Percentiles rank a stretch among this genome's conserved stretches.
Conservation (phyloP, 805 yeast genomes). For the Wickerhamiella shivajii region DNA sequence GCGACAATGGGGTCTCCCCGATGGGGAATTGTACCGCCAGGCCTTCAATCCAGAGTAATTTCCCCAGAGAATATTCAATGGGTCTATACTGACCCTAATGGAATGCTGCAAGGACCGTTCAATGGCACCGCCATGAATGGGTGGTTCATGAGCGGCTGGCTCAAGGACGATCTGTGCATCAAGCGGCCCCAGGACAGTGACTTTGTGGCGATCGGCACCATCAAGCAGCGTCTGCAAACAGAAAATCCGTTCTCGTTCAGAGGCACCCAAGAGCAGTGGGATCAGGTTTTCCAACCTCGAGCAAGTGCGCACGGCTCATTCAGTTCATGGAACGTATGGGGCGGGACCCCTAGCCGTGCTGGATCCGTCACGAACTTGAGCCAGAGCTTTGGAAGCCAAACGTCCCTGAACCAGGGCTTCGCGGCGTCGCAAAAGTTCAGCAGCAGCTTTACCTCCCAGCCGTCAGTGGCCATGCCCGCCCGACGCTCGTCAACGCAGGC, state of each 20-base stretch:
- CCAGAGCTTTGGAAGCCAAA: too few relatives aligned
- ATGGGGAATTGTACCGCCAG: slow-evolving; percentile 7
- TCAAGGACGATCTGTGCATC: slow-evolving; percentile 39
- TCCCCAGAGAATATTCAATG: slow-evolving; percentile 39
- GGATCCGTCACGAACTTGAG: too few relatives aligned
- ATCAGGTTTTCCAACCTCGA: slow-evolving; percentile 3
- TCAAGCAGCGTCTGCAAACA: slow-evolving; percentile 36
- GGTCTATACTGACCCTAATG: slow-evolving; percentile 59
- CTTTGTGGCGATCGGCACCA: slow-evolving; percentile 38
- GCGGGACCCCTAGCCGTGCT: neutral
- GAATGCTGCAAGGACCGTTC: slow-evolving; percentile 72
- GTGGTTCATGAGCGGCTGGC: slow-evolving; percentile 54
- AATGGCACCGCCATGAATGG: slow-evolving; percentile 58
- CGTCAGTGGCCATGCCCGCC: too few relatives aligned
- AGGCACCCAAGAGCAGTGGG: slow-evolving; percentile 14
- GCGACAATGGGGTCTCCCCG: neutral
- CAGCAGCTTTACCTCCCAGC: too few relatives aligned
- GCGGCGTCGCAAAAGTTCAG: too few relatives aligned
- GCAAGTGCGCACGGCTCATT: slow-evolving; percentile 1
- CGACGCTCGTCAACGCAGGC: slow-evolving; percentile 1
- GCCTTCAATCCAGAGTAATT: slow-evolving; percentile 11
- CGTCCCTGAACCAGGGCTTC: too few relatives aligned
- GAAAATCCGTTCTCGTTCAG: slow-evolving; percentile 42
- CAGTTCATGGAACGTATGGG: too few relatives aligned
- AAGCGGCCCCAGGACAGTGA: slow-evolving; percentile 41